Percentiles rank a stretch among this genome's conserved stretches.
phyloP scores from a whole-genome alignment of 2,329 filamentous ascomycete genomes.

The Colletotrichum liriopes region DNA sequence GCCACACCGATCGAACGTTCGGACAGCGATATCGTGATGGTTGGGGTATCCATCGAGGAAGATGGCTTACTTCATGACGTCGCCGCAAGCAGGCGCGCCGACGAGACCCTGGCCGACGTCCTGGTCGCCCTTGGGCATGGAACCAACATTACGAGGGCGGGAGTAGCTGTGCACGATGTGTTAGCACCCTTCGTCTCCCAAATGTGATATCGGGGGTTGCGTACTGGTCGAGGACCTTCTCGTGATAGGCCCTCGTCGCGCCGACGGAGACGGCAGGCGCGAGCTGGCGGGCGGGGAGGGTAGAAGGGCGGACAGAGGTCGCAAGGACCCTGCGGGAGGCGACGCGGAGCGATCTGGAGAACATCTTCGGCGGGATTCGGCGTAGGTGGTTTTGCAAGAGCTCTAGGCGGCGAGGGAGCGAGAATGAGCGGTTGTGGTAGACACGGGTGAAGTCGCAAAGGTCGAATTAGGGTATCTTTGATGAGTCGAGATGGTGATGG shows the following conservation, averaged over 20 bases:
- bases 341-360: slow-evolving; percentile 63
- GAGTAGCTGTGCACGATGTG: slow-evolving; percentile 64
- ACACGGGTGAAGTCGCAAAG: slow-evolving; percentile 28
- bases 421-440: slow-evolving; percentile 23
- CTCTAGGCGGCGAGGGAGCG: slow-evolving; percentile 10
- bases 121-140: slow-evolving; percentile 79
- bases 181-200: slow-evolving; percentile 64
- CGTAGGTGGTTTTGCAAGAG: slow-evolving; percentile 21
- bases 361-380: slow-evolving; percentile 52
- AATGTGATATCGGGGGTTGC: slow-evolving; percentile 57
- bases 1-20: background rate
- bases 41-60: background rate
- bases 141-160: slow-evolving; percentile 69
- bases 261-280: slow-evolving; percentile 58
- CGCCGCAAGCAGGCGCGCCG: slow-evolving; percentile 88
- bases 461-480: slow-evolving; percentile 17
- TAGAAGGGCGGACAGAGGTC: slow-evolving; percentile 57
- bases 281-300: slow-evolving; percentile 58
- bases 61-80: slow-evolving; percentile 81
- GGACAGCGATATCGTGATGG: background rate
- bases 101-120: slow-evolving; percentile 95
- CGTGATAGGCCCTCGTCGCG: slow-evolving; percentile 65
- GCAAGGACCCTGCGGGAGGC: slow-evolving; percentile 61
- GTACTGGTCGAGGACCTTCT: slow-evolving; percentile 86
- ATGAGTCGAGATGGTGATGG: slow-evolving; percentile 24